Conservation (phyloP, 78 protist genomes). For the Trichosphaerium sp. region DNA sequence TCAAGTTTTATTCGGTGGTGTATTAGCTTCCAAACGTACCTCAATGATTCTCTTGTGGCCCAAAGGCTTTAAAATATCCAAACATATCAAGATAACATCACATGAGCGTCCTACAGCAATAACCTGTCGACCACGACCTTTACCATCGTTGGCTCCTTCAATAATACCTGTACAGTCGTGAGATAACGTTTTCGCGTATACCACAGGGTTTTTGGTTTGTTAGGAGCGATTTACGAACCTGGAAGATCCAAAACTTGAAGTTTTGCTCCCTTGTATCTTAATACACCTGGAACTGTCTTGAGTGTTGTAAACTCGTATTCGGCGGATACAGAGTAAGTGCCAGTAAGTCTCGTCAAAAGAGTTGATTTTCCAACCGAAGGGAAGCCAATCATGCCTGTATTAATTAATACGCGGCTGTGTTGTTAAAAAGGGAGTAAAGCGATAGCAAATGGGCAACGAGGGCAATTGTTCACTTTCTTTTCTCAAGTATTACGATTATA, state of each 20-base stretch:
- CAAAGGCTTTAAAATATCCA: slow-evolving; percentile 93
- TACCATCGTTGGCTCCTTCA: slow-evolving; percentile 98
- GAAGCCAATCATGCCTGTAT: slow-evolving; percentile 61
- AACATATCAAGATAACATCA: slow-evolving; percentile 80
- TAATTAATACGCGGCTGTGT: background rate
- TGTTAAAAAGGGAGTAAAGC: background rate
- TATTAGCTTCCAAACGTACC: slow-evolving; percentile 10
- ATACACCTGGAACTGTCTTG: slow-evolving; percentile 94
- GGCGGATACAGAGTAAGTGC: slow-evolving; percentile 76
- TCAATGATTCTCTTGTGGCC: slow-evolving; percentile 85
- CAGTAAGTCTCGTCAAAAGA: slow-evolving; percentile 79
- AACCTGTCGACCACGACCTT: slow-evolving; percentile 97
- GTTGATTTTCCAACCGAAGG: slow-evolving; percentile 99
- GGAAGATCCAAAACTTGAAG: too few species aligned
- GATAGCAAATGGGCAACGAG: background rate
- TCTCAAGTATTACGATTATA: slow-evolving; percentile 82
- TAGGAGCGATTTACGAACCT: background rate
- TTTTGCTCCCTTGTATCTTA: slow-evolving; percentile 87
- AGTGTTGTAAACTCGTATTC: slow-evolving; percentile 99
- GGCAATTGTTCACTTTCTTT: slow-evolving; percentile 28
- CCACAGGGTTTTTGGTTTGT: background rate
- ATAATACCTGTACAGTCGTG: slow-evolving; percentile 95
- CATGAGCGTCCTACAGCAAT: slow-evolving; percentile 97
- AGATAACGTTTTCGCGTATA: slow-evolving; percentile 14
- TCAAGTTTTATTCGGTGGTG: background rate